Conservation (phyloP, 192 early-diverging fungal species). For the Mortierella hygrophila region DNA sequence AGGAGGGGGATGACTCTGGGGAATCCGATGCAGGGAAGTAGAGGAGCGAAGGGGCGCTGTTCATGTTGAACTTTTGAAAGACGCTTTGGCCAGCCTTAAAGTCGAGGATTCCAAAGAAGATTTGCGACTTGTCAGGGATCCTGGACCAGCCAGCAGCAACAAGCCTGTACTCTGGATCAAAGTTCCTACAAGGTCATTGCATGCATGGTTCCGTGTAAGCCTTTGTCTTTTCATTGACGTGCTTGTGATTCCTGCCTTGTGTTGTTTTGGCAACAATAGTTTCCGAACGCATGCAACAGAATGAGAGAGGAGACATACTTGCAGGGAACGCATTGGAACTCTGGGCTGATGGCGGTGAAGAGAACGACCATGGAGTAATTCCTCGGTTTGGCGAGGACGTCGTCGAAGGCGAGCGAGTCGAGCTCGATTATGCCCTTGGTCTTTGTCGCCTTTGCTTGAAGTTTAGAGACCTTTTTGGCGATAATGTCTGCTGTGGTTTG, state of each 20-base stretch:
- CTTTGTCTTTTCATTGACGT: neutral
- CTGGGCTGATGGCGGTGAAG: slow-evolving; percentile 73
- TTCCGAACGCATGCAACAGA: neutral
- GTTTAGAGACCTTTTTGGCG: slow-evolving; percentile 24
- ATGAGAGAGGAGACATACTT: slow-evolving; percentile 57
- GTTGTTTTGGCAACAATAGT: neutral
- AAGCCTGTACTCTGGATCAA: slow-evolving; percentile 74
- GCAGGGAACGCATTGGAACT: slow-evolving; percentile 81
- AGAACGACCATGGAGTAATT: slow-evolving; percentile 78
- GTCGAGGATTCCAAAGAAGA: slow-evolving; percentile 78
- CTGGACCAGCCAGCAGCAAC: slow-evolving; percentile 68
- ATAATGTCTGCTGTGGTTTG: slow-evolving; percentile 1
- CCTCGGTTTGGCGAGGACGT: slow-evolving; percentile 70
- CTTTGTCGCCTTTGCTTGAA: slow-evolving; percentile 25
- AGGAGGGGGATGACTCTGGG: slow-evolving; percentile 5
- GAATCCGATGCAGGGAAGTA: slow-evolving; percentile 71
- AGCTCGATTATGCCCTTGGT: slow-evolving; percentile 65
- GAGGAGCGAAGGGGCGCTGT: slow-evolving; percentile 73
- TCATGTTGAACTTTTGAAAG: slow-evolving; percentile 70
- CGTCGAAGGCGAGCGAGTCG: slow-evolving; percentile 67
- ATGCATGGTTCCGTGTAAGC: neutral
- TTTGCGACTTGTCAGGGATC: slow-evolving; percentile 44
- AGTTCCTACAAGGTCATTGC: slow-evolving; percentile 62
- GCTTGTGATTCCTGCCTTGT: neutral
- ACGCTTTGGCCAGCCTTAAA: slow-evolving; percentile 71